Conservation (phyloP, 805 yeast species). For the Scheffersomyces coipomensis region DNA sequence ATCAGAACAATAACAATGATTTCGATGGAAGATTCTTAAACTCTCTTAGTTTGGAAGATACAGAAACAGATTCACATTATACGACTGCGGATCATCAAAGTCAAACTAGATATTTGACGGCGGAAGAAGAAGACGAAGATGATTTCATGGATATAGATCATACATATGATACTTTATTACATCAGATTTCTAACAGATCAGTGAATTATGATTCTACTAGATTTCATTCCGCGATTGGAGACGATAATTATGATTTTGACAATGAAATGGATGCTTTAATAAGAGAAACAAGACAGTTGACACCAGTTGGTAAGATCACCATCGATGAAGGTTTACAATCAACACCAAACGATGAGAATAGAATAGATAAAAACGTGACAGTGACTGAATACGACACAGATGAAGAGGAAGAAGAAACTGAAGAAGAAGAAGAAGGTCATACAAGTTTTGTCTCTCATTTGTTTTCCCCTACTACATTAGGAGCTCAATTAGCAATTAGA, state of each 20-base stretch:
- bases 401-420: neutral
- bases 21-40: conserved; percentile 21
- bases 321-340: conserved; percentile 5
- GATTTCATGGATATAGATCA: conserved; percentile 19
- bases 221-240: neutral
- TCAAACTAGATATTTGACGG: conserved; percentile 8
- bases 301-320: neutral
- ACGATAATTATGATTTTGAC: conserved; percentile 2
- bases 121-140: conserved; percentile 1
- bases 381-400: conserved; percentile 1
- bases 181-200: neutral
- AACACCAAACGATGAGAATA: conserved; percentile 5
- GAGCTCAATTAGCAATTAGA: conserved; percentile 37
- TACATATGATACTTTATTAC: neutral
- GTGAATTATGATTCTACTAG: neutral
- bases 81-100: conserved; percentile 7
- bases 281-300: conserved; percentile 4
- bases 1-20: conserved; percentile 7
- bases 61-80: conserved; percentile 2
- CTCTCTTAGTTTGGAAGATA: conserved; percentile 24
- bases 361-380: neutral
- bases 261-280: conserved; percentile 18
- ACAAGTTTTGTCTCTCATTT: conserved; percentile 15
- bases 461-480: conserved; percentile 39
- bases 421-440: conserved; percentile 6